Base-by-base conservation (phyloP, 768 basidiomycete genomes). In the Suillus lakei region DNA sequence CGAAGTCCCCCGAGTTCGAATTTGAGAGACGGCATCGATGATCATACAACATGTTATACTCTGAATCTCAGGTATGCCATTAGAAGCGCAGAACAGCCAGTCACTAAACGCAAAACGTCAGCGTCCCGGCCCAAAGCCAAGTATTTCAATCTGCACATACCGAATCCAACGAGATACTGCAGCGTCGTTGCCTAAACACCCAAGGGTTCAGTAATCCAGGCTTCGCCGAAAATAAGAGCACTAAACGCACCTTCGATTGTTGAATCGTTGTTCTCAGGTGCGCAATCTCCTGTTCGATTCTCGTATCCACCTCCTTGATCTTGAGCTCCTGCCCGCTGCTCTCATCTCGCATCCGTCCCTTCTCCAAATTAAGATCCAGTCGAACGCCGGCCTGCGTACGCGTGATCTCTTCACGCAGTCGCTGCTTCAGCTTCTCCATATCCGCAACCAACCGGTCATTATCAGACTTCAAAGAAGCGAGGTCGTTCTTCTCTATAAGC, bases 261-360 rank as follows among this genome's bases (percentile, higher is more conserved):
- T 95, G 93, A 39, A 95, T 94, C 8, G 89, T 82, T 2, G 93
- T 96, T 63, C 92, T 82, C 61, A 98, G 76, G 3, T 87, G 88
- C 10, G 95, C 94, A 73, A 97, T 97, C 78, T 98, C 96, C 74
- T 93, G 93, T 77, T 99, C 97, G 69, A 99, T 98, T 74, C 93
- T 81, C 4, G 97, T 98, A 72, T 99, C 97, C 21, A 98, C 96
- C 76, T 99, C 97, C 76, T 95, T 95, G 73, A 99, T 93, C 86
- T 98, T 98, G 61, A 96, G 81, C 72, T 98, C 96, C 72, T 98
- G 94, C 46, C 89, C 88, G 69, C 88, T 91, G 69, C 89, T 90
- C 82, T 99, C 96, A 74, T 99, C 96, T 61, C 97, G 82, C 83
- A 98, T 93, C 54, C 97, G 85, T 1, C 95, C 95, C 78, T 99